Evolutionary conservation across 2,329 filamentous ascomycete species (phyloP), one percentile per base, ranked within the genome.

Genomic region (Aureobasidium pullulans): DNA sequence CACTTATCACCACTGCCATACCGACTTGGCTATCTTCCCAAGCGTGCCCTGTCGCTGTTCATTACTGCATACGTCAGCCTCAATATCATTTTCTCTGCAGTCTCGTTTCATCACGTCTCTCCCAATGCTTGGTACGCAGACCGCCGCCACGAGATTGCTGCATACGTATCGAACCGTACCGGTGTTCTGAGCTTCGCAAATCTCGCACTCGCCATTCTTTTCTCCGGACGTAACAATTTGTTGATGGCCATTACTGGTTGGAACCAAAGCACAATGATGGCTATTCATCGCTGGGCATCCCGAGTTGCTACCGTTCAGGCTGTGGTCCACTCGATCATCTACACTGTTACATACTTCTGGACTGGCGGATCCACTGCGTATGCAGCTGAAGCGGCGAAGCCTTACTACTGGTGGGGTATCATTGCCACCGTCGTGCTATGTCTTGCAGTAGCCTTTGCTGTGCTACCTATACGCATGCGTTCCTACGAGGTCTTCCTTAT

Each of bases 271-370:
- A 81, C 80, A 0, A 81, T 72, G 56, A 61, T 81, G 3, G 65
- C 81, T 0, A 68, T 81, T 0, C 79, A 83, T 62, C 72, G 78
- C 10, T 81, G 77, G 77, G 67, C 79, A 1, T 79, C 78, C 0
- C 67, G 72, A 23, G 69, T 82, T 7, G 74, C 71, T 29, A 73
- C 73, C 1, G 46, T 81, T 0, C 73, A 83, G 48, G 76, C 74
- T 0, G 65, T 75, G 8, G 47, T 82, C 0, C 81, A 83, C 66
- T 75, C 73, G 0, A 66, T 76, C n/a, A 65, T 78, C 15, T 73
- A 70, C 37, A 68, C 80, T 0, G 63, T 68, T 3, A 62, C 72
- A 0, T 73, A 75, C 61, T 62, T 69, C 5, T 64, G 50, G 50
- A 32, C 50, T 15, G 50, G 50, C 4, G 50, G 50, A 13, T 2